Conservation (phyloP, 2,329 filamentous ascomycete species). For the Nemania sp. region DNA sequence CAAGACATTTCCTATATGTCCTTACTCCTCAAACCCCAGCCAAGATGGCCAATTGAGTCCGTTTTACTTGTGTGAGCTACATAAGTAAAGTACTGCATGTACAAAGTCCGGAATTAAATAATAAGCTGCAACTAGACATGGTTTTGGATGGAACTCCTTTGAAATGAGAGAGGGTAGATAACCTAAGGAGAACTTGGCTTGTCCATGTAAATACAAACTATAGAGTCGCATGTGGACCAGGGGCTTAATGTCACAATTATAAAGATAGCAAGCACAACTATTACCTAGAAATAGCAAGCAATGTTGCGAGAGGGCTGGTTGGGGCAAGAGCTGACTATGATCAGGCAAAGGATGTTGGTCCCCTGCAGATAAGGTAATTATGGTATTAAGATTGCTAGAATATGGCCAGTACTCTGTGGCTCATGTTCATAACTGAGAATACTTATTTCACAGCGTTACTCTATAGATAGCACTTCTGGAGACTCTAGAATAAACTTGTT, state of each 20-base stretch:
- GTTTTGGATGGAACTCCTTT: neutral
- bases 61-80: neutral
- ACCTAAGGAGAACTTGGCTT: neutral
- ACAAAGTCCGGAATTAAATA: neutral
- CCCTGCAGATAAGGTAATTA: neutral
- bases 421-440: too few relatives aligned
- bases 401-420: too few relatives aligned
- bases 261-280: too few relatives aligned
- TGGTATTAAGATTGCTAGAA: too few relatives aligned
- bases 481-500: too few relatives aligned
- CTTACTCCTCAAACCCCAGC: neutral
- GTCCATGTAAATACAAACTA: too few relatives aligned
- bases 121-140: neutral
- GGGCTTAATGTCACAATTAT: too few relatives aligned
- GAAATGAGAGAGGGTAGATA: neutral
- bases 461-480: too few relatives aligned
- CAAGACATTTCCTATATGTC: neutral
- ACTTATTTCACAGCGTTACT: too few relatives aligned
- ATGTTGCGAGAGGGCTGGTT: neutral
- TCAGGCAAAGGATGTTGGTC: too few relatives aligned
- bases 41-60: neutral
- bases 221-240: too few relatives aligned
- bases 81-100: neutral
- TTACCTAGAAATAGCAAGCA: neutral
- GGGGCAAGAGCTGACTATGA: too few relatives aligned